Evolutionary conservation across 768 basidiomycete species (phyloP).

Genomic region (Termitomyces bulborhizus): DNA sequence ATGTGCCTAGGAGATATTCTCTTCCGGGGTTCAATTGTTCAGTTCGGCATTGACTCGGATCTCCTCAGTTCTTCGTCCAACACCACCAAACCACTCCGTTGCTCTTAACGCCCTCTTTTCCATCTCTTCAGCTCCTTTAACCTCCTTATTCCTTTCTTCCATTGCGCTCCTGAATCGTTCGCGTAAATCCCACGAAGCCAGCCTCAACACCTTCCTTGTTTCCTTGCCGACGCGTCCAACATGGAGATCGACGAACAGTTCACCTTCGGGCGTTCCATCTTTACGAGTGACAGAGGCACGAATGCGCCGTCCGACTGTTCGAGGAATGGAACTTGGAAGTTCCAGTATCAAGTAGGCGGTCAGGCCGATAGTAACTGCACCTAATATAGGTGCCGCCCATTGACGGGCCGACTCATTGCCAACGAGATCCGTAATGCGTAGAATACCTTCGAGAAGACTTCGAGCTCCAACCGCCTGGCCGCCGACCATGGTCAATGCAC

Average conservation of each 20-base stretch:
- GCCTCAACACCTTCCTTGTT: conserved; percentile 87
- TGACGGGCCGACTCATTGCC: conserved; percentile 74
- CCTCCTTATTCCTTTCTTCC: conserved; percentile 76
- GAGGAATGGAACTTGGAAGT: conserved; percentile 83
- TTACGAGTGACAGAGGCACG: conserved; percentile 51
- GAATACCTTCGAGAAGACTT: conserved; percentile 69
- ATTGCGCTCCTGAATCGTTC: conserved; percentile 76
- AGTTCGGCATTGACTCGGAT: conserved; percentile 28
- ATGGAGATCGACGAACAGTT: conserved; percentile 65
- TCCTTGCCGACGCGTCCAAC: conserved; percentile 69
- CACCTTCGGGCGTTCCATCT: conserved; percentile 33
- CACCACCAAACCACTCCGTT: conserved; percentile 60
- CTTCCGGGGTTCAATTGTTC: conserved; percentile 2
- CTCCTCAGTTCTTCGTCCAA: conserved; percentile 39
- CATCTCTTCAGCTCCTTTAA: conserved; percentile 67
- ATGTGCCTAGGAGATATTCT: not conserved
- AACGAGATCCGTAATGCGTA: conserved; percentile 72
- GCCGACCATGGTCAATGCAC: conserved; percentile 86
- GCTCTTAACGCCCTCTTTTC: conserved; percentile 69
- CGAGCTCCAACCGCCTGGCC: conserved; percentile 75
- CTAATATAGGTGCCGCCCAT: conserved; percentile 86
- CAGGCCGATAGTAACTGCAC: conserved; percentile 66
- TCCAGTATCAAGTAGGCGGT: conserved; percentile 81
- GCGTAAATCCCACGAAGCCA: conserved; percentile 86
- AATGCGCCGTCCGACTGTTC: conserved; percentile 83